Evolutionary conservation across 2,329 filamentous ascomycete species (phyloP).

Genomic region (Lizonia empirigonia): DNA sequence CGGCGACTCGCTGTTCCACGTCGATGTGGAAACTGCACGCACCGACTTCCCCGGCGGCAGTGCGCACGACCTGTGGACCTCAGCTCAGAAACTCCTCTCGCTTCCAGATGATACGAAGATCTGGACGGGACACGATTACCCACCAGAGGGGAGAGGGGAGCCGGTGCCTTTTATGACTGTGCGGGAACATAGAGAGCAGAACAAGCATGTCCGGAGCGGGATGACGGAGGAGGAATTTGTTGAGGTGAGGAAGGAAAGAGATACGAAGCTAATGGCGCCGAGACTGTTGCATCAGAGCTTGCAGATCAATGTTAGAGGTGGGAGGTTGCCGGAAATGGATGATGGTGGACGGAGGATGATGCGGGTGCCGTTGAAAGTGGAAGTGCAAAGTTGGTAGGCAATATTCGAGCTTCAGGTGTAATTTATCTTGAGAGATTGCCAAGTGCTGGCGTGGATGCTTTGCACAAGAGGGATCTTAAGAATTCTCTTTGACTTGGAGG

Average conservation of each 20-base stretch:
- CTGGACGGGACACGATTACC: conserved; percentile 48
- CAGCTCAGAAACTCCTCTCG: conserved; percentile 33
- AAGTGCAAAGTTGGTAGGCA: not conserved
- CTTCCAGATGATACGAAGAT: conserved; percentile 39
- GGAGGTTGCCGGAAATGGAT: conserved; percentile 35
- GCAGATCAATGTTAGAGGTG: conserved; percentile 51
- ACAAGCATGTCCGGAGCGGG: conserved; percentile 43
- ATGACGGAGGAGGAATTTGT: conserved; percentile 44
- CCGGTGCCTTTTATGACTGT: conserved; percentile 46
- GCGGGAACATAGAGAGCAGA: conserved; percentile 39
- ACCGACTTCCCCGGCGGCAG: conserved; percentile 47
- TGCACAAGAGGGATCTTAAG: too few species aligned
- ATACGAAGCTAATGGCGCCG: conserved; percentile 39
- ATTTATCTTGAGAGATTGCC: too few species aligned
- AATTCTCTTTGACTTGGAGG: not conserved
- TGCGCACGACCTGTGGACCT: conserved; percentile 34
- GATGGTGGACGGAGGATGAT: conserved; percentile 4
- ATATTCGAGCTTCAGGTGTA: too few species aligned
- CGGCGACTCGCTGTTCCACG: conserved; percentile 46
- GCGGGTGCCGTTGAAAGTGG: not conserved
- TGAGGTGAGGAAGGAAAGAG: conserved; percentile 36
- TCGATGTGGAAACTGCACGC: conserved; percentile 42
- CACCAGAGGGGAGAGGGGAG: conserved; percentile 23
- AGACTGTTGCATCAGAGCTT: conserved; percentile 47
- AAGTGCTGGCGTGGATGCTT: too few species aligned